Evolutionary conservation across 805 yeast genomes (phyloP).

Genomic region (Ogataea wickerhamii): DNA sequence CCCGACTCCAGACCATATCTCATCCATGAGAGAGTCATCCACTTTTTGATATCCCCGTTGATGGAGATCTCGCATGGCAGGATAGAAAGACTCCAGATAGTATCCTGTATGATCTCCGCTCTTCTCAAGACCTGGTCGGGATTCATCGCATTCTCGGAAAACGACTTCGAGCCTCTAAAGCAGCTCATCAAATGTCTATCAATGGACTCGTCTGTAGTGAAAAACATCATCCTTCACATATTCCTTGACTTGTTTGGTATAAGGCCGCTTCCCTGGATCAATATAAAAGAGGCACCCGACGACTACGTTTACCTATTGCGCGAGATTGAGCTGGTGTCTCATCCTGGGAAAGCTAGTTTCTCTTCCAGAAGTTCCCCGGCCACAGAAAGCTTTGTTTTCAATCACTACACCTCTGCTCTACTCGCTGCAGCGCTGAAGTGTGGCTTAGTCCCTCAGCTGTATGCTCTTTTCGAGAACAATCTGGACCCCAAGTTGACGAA

Average conservation of each 20-base stretch:
- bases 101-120: slow-evolving; percentile 55
- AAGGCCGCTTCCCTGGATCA: slow-evolving; percentile 51
- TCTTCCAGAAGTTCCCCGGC: slow-evolving; percentile 30
- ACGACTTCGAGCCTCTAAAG: slow-evolving; percentile 51
- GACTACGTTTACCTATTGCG: slow-evolving; percentile 19
- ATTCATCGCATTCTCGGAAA: slow-evolving; percentile 55
- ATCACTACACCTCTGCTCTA: slow-evolving; percentile 66
- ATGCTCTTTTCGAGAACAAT: slow-evolving; percentile 34
- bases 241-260: slow-evolving; percentile 66
- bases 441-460: slow-evolving; percentile 48
- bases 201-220: slow-evolving; percentile 52
- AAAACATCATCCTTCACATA: slow-evolving; percentile 66
- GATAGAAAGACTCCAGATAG: slow-evolving; percentile 51
- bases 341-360: slow-evolving; percentile 10
- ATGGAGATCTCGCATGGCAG: slow-evolving; percentile 55
- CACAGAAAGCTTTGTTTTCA: slow-evolving; percentile 42
- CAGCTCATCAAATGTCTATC: slow-evolving; percentile 59
- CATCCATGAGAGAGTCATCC: slow-evolving; percentile 59
- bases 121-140: slow-evolving; percentile 78
- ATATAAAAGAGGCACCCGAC: slow-evolving; percentile 11
- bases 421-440: slow-evolving; percentile 52
- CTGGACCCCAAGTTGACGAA: slow-evolving; percentile 43
- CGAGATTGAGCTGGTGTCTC: slow-evolving; percentile 18
- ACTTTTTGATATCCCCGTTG: slow-evolving; percentile 62
- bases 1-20: slow-evolving; percentile 52